phyloP scores from a whole-genome alignment of 1,139 yeast genomes.

The Arxiozyma heterogenica region DNA sequence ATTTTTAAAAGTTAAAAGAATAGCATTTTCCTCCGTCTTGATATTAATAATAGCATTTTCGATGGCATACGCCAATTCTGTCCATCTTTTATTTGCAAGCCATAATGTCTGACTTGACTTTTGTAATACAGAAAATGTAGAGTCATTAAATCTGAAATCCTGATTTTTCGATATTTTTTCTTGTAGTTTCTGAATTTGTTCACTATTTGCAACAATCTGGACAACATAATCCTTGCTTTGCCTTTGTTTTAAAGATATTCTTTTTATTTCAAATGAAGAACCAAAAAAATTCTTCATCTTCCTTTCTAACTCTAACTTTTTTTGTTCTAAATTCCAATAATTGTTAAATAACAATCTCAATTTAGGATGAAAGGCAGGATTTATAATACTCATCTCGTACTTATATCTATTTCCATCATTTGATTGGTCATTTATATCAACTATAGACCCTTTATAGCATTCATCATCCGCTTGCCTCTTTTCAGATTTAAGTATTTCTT shows the following conservation, averaged over 20 bases:
- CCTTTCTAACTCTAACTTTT: constrained; percentile 16
- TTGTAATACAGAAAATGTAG: constrained; percentile 18
- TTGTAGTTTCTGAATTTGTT: constrained; percentile 12
- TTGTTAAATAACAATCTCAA: constrained; percentile 17
- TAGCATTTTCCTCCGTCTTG: constrained; percentile 27
- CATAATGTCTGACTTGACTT: constrained; percentile 30
- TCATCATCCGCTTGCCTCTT: background rate
- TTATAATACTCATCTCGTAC: constrained; percentile 11
- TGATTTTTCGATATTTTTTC: constrained; percentile 9
- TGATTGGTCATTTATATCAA: background rate
- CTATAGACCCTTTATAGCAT: background rate
- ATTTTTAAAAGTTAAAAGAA: constrained; percentile 23
- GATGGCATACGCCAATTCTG: constrained; percentile 29
- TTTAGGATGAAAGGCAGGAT: constrained; percentile 15
- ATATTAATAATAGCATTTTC: constrained; percentile 23
- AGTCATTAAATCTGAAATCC: constrained; percentile 4
- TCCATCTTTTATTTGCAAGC: constrained; percentile 32
- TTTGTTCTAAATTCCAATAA: constrained; percentile 15
- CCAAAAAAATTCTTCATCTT: constrained; percentile 18
- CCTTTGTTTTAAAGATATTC: constrained; percentile 18
- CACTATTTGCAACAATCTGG: constrained; percentile 19
- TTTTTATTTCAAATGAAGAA: constrained; percentile 18
- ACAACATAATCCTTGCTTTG: constrained; percentile 24
- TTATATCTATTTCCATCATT: background rate
- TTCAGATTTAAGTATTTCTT: constrained; percentile 10